These are phyloP conservation scores for Ambrosiella beaveri DNA, from an alignment of 2,329 filamentous ascomycete genomes.

Conservation along the genomic window DNA sequence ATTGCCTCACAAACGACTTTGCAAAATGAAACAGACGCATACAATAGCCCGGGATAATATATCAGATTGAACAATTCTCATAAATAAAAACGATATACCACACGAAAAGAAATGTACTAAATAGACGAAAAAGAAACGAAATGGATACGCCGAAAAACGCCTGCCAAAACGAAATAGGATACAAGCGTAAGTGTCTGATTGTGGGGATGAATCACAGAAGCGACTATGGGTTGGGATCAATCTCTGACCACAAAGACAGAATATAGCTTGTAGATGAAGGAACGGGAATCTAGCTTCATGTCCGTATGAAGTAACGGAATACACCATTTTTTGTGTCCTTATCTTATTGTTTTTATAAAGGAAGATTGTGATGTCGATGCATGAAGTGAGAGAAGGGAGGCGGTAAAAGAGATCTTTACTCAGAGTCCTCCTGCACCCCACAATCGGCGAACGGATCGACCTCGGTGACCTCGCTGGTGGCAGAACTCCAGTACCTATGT, in stretches of 20 bases:
- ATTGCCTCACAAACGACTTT: background rate
- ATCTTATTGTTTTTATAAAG: background rate
- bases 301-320: background rate
- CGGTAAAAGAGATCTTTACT: conserved; percentile 4
- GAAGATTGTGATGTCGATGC: conserved; percentile 1
- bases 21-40: no score
- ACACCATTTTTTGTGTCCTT: background rate
- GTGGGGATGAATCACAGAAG: background rate
- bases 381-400: background rate
- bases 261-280: background rate
- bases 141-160: conserved; percentile 11
- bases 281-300: background rate
- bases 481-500: conserved; percentile 42
- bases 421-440: conserved; percentile 4
- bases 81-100: conserved; percentile 5
- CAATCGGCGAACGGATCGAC: conserved; percentile 19
- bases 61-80: background rate
- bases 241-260: background rate
- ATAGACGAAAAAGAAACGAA: conserved; percentile 6
- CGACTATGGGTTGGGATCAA: background rate
- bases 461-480: conserved; percentile 42
- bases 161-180: conserved; percentile 10
- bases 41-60: no score
- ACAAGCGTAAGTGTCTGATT: background rate
- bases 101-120: background rate